Evolutionary conservation across 1,284 basidiomycete genomes (phyloP).

Genomic region (Termitomyces sp.): DNA sequence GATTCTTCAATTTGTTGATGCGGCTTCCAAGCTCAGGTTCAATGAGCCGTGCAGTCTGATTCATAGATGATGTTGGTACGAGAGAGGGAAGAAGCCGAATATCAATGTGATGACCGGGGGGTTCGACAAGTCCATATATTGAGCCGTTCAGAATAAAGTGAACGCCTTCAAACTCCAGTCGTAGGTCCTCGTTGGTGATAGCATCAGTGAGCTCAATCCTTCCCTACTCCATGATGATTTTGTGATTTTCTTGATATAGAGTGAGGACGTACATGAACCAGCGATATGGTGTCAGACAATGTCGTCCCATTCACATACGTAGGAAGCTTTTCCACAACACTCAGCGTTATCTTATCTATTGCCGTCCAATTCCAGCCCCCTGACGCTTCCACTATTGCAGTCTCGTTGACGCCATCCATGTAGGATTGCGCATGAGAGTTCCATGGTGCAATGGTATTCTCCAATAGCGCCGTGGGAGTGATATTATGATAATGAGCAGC

Average conservation of each 20-base stretch:
- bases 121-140: conserved; percentile 70
- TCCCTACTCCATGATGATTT: conserved; percentile 40
- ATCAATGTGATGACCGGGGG: conserved; percentile 55
- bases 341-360: conserved; percentile 57
- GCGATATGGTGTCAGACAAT: conserved; percentile 40
- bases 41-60: conserved; percentile 61
- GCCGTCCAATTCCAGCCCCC: conserved; percentile 69
- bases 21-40: conserved; percentile 60
- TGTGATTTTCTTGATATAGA: not conserved
- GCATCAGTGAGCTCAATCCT: conserved; percentile 61
- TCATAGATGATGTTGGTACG: conserved; percentile 49
- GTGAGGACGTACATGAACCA: conserved; percentile 54
- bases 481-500: conserved; percentile 59
- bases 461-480: conserved; percentile 35
- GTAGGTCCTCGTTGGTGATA: conserved; percentile 47
- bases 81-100: conserved; percentile 64
- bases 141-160: conserved; percentile 76
- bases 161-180: conserved; percentile 71
- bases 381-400: conserved; percentile 38
- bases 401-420: conserved; percentile 45
- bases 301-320: conserved; percentile 22
- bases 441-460: conserved; percentile 41
- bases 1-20: conserved; percentile 52
- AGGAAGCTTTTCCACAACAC: conserved; percentile 58
- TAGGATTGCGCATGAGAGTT: conserved; percentile 41